Percentiles rank a stretch among this genome's conserved stretches.
Evolutionary conservation across 1,284 basidiomycete genomes (phyloP).

Genomic region (Meira miltonrushii): DNA sequence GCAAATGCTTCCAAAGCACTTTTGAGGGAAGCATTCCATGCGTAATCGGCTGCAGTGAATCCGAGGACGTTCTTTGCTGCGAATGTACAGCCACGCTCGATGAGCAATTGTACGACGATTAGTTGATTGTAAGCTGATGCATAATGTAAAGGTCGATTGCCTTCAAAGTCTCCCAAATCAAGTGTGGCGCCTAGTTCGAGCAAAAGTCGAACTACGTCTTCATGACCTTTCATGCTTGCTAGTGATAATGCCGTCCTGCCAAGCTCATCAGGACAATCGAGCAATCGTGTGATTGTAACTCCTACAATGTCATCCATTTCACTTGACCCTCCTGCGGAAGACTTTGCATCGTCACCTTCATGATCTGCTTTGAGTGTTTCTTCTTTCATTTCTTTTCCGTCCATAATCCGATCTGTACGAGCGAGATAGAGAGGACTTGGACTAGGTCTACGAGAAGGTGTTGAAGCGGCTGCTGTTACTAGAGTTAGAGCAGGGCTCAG

Average conservation of each 20-base stretch:
- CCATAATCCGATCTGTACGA: not conserved
- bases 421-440: no score
- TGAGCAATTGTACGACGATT: constrained; percentile 75
- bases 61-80: constrained; percentile 78
- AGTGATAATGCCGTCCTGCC: constrained; percentile 86
- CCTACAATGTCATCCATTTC: constrained; percentile 3
- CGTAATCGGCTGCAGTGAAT: constrained; percentile 84
- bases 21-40: constrained; percentile 58
- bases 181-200: constrained; percentile 81
- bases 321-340: not conserved
- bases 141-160: constrained; percentile 90
- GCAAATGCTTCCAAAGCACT: constrained; percentile 34
- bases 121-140: constrained; percentile 59
- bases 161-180: constrained; percentile 79
- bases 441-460: no score
- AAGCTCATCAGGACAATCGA: constrained; percentile 82
- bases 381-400: not conserved
- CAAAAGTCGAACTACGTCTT: constrained; percentile 80
- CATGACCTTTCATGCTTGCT: constrained; percentile 79
- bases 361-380: not conserved
- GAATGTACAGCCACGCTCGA: constrained; percentile 79
- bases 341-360: not conserved
- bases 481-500: not conserved
- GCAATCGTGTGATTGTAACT: constrained; percentile 54
- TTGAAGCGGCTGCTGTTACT: no score